These are phyloP conservation scores for Nigrospora osmanthi DNA, from an alignment of 2,329 filamentous ascomycete species.

Conservation along the genomic window DNA sequence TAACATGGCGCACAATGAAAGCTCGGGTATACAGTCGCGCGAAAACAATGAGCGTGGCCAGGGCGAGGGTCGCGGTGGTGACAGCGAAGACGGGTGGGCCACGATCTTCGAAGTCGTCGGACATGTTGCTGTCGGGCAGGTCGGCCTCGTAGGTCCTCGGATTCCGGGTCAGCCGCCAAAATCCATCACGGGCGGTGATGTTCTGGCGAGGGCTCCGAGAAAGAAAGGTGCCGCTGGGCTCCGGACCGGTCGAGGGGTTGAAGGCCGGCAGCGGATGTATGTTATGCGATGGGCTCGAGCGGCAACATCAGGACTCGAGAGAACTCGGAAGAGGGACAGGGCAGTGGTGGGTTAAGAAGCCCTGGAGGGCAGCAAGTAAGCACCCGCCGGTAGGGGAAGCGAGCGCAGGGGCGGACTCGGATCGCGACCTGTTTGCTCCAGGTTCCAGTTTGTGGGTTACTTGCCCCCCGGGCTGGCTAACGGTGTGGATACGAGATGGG, in stretches of 20 bases:
- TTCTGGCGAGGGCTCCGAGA: not conserved
- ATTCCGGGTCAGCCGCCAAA: not conserved
- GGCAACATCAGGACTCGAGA: no score
- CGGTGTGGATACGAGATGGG: no score
- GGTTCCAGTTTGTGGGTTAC: no score
- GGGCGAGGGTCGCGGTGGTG: conserved; percentile 57
- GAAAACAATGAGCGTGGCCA: conserved; percentile 68
- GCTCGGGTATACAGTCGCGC: conserved; percentile 66
- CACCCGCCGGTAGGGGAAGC: no score
- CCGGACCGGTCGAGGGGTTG: not conserved
- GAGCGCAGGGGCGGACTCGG: no score
- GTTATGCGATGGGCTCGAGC: no score
- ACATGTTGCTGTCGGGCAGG: not conserved
- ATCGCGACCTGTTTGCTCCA: no score
- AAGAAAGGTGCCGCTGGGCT: not conserved
- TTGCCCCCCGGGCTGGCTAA: no score
- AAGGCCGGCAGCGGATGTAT: not conserved
- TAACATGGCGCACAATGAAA: conserved; percentile 63
- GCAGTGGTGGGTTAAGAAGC: no score
- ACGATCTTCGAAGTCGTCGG: conserved; percentile 34
- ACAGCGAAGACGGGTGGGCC: conserved; percentile 60
- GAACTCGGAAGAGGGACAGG: no score
- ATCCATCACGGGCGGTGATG: not conserved
- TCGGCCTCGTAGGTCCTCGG: not conserved
- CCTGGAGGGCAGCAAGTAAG: no score